A percentile compares a stretch with the other conserved stretches of the same genome.
phyloP scores from a whole-genome alignment of 768 basidiomycete genomes.

The Fomitopsis serialis region DNA sequence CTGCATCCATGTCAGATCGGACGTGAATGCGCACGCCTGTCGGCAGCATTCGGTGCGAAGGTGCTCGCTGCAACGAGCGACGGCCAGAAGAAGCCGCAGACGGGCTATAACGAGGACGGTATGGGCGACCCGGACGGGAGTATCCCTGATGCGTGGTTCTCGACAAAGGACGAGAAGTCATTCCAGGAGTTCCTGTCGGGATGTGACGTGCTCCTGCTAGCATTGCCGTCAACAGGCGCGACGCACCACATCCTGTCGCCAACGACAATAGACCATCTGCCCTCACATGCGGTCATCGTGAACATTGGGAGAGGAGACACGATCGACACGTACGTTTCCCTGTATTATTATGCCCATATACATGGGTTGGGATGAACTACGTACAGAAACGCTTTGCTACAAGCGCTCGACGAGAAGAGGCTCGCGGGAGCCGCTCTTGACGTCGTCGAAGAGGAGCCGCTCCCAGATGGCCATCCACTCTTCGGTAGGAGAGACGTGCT shows the following conservation, averaged over 20 bases:
- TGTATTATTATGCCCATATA: too few relatives aligned
- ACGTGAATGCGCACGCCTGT: background rate
- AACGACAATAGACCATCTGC: background rate
- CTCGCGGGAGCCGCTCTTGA: constrained; percentile 11
- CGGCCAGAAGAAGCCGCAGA: background rate
- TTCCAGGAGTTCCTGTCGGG: background rate
- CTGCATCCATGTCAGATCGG: too few relatives aligned
- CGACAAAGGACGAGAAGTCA: too few relatives aligned
- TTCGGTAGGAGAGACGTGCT: constrained; percentile 11
- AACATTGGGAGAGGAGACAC: background rate
- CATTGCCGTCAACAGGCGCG: background rate
- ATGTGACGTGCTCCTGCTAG: background rate
- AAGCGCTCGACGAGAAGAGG: constrained; percentile 7
- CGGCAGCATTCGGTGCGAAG: background rate
- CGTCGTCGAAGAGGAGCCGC: constrained; percentile 8
- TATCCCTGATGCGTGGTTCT: too few relatives aligned
- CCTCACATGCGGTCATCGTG: background rate
- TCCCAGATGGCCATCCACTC: constrained; percentile 9
- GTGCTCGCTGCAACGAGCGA: background rate
- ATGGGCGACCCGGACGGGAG: too few relatives aligned
- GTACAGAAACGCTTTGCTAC: constrained; percentile 2
- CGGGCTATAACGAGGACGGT: background rate
- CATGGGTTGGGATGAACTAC: background rate
- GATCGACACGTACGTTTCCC: background rate
- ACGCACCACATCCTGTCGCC: background rate